Base-by-base conservation (phyloP, 1,284 basidiomycete species). In the Bothia castanella region DNA sequence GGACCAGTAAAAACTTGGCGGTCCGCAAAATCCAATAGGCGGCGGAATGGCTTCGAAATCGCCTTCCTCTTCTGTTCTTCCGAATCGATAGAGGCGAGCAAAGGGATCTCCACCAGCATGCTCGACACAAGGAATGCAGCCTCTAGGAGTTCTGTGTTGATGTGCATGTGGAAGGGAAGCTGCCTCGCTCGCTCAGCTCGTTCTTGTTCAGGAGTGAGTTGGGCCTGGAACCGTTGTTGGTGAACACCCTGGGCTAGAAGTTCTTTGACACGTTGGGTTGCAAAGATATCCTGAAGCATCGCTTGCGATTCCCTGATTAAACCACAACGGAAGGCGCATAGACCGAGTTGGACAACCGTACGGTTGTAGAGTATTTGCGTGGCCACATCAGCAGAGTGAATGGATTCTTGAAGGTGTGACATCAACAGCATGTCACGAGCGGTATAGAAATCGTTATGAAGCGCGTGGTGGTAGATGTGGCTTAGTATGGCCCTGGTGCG, bases 131-230 rank as follows among this genome's bases (percentile, higher is more conserved):
- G 78, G 79, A 98, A 99, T 9, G 93, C 95, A 38, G 94, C 95
- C 72, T 99, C 97, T 55, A 99, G 78, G 25, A 99, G 77, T 72
- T 99, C 97, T 14, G 97, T 92, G 75, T 99, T 99, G 74, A 99
- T 96, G 74, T 99, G 97, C 89, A 99, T 92, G 72, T 99, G 97
- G 87, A 99, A 99, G 30, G 97, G 97, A 21, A 99, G 78, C 64
- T 98, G 92, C 41, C 96, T 83, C 61, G 94, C 90, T 61, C 94
- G 91, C 71, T 99, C 97, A 8, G 94, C 85, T 68, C 94, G 91
- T 71, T 99, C 97, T 73, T 99, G 96, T 70, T 99, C 97, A 8
- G 93, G 92, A 14, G 88, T 84, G 47, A 97, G 75, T 4, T 79
- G 68, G 44, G 63, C 76, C 62, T 89, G 89, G 79, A 89, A 97